Evolutionary conservation across 1,284 basidiomycete genomes (phyloP), one percentile per base, ranked within the genome.

Genomic region (Microbotryum silenes-acaulis): DNA sequence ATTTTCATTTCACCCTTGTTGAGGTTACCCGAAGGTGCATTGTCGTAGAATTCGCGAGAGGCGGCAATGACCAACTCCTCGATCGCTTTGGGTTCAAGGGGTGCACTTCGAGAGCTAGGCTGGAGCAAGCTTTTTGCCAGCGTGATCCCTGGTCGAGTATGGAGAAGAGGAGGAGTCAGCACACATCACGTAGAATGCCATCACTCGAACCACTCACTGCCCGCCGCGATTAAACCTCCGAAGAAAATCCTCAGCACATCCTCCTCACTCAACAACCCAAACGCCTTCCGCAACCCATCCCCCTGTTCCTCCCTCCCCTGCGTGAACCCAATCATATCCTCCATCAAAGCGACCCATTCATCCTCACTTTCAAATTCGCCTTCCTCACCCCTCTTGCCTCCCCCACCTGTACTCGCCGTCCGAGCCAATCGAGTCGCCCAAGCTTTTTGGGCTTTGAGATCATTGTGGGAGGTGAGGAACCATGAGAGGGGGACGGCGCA

Each of bases 1-100:
- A 91, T 78, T 75, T 91, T 93, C 91, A 97, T 96, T 57, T 93
- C 89, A 6, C 91, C 91, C 53, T 83, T 82, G 69, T 91, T 88
- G 72, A 91, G 87, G 72, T 96, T 97, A 4, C 90, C 92, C 2
- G 85, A 88, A 65, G 81, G 85, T 5, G 93, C 88, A 69, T 94
- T 94, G 73, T 96, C 90, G 75, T 96, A 97, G 68, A 93, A 85
- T 77, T 96, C 92, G 52, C 83, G 81, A 8, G 89, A 91, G 51
- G 84, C 85, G 6, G 83, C 75, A 27, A 97, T 77, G 65, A 89
- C 91, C 12, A 91, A 83, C 25, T 85, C 82, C 74, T 94, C 91
- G 18, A 89, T 77, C 1, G 77, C 76, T 25, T 76, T 73, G 18
- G 79, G 69, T 44, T 81, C 77, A 20, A 91, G 76, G 0, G 78